Conservation (phyloP, 352 stramenopile species). For the Pythium dissotocum region DNA sequence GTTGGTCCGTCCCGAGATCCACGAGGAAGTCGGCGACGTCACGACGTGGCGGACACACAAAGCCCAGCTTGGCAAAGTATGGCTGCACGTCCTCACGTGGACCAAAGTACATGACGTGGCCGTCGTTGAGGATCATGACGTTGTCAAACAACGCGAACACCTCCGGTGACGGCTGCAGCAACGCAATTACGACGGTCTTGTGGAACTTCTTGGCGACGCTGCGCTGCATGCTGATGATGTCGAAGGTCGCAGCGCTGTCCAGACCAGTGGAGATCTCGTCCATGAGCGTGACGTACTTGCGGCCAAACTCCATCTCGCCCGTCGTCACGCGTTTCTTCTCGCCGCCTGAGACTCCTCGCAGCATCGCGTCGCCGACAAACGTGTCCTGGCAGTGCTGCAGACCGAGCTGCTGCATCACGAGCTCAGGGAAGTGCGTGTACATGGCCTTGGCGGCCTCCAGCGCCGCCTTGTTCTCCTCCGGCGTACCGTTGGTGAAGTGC, state of each 20-base stretch:
- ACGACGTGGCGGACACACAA: conserved; percentile 1
- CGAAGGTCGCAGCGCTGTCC: conserved; percentile 87
- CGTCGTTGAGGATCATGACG: conserved; percentile 27
- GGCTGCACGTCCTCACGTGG: conserved; percentile 21
- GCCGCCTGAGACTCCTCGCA: conserved; percentile 45
- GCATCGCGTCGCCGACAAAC: conserved; percentile 44
- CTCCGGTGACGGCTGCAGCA: conserved; percentile 34
- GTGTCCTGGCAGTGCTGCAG: conserved; percentile 46
- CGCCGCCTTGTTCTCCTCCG: conserved; percentile 27
- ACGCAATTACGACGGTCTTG: conserved; percentile 33
- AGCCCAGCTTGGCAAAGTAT: conserved; percentile 31
- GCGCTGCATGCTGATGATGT: conserved; percentile 77
- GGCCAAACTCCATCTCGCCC: conserved; percentile 72
- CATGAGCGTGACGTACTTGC: conserved; percentile 67
- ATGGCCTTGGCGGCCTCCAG: conserved; percentile 17
- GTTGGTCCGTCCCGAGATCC: too few species aligned
- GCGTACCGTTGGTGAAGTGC: conserved; percentile 35
- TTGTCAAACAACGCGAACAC: conserved; percentile 34
- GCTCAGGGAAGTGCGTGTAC: conserved; percentile 34
- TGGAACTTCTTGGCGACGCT: conserved; percentile 32
- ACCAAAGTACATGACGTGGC: conserved; percentile 32
- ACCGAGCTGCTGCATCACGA: conserved; percentile 39
- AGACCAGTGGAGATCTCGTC: conserved; percentile 94
- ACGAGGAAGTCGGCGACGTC: too few species aligned
- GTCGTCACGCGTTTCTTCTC: conserved; percentile 49